These are phyloP conservation scores for Saururus chinensis DNA, from an alignment of 164 flowering plant genomes.

Conservation along the genomic window DNA sequence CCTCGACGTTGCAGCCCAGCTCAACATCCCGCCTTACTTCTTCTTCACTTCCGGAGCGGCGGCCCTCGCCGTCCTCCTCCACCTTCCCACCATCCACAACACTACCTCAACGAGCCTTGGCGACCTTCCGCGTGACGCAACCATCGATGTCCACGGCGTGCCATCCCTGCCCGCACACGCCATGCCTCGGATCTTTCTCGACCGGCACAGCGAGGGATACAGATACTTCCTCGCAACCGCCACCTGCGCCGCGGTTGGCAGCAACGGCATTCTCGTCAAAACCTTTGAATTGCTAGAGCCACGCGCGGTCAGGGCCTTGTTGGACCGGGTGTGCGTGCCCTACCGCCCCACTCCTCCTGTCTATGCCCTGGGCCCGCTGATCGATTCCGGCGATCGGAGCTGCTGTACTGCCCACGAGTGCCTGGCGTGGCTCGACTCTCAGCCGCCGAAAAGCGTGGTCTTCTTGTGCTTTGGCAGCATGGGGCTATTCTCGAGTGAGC, in stretches of 20 bases:
- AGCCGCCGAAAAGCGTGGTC: conserved; percentile 31
- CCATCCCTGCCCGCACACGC: conserved; percentile 21
- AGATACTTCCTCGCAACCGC: conserved; percentile 6
- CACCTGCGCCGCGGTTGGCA: not conserved
- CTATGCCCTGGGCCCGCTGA: conserved; percentile 21
- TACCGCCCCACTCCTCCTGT: conserved; percentile 10
- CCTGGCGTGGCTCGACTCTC: conserved; percentile 34
- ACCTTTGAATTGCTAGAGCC: conserved; percentile 22
- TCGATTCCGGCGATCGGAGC: conserved; percentile 4
- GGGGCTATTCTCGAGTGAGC: conserved; percentile 22
- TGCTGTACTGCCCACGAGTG: not conserved
- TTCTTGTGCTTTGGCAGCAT: conserved; percentile 38
- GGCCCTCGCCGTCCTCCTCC: conserved; percentile 14
- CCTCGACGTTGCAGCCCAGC: conserved; percentile 10
- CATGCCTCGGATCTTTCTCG: conserved; percentile 18
- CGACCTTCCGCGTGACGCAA: conserved; percentile 8
- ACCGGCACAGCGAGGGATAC: conserved; percentile 18
- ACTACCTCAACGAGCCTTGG: conserved; percentile 8
- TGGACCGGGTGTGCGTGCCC: conserved; percentile 4
- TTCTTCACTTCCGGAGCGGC: conserved; percentile 28
- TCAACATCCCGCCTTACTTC: conserved; percentile 30
- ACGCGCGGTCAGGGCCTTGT: conserved; percentile 10
- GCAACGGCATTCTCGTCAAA: conserved; percentile 23
- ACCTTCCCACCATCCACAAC: conserved; percentile 21
- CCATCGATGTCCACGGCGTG: conserved; percentile 36